Evolutionary conservation across 2,329 filamentous ascomycete species (phyloP), one percentile per base, ranked within the genome.

Genomic region (Microcyclospora tardicrescens): DNA sequence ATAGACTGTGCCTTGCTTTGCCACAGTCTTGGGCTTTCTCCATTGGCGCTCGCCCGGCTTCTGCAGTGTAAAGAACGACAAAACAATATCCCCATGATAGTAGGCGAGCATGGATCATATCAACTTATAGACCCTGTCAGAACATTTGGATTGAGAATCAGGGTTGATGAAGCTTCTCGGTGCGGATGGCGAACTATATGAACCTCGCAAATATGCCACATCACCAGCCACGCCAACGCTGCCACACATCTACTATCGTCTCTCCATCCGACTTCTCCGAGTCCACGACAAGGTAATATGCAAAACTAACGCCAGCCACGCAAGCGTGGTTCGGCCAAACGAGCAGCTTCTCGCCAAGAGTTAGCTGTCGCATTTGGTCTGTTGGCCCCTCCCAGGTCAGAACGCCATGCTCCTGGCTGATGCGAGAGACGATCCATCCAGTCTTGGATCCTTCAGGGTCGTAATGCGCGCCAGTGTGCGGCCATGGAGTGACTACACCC

Each of bases 311-410:
- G 0, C 80, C 78, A 1, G 82, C 73, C 48, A 89, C 79, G 56
- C 84, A 91, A 28, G 82, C 76, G 61, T 91, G 84, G 50, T 89
- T 89, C 0, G 83, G 82, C 76, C 79, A 87, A 6, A 89, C 63
- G 41, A 75, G 67, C 16, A 87, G 60, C 51, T 75, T 75, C 53
- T 84, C 72, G 0, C 83, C 82, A 27, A 84, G 64, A 2, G 58
- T 45, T 41, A 84, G 54, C 34, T 61, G 54, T 30, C 61, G 56
- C 35, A 70, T 59, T n/a, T 64, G 57, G 10, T 64, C 57, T 19
- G 47, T 47, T 1, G 54, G 39, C 0, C 66, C 68, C 30, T 66
- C 61, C 74, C 79, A 85, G 1, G 63, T 66, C 49, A 89, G 53
- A 38, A 85, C 75, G 0, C 80, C 81, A 60, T 89, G 84, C 61